Percentiles rank a stretch among this genome's conserved stretches.
phyloP scores from a whole-genome alignment of 306 rosid species.

The Quercus wislizeni region DNA sequence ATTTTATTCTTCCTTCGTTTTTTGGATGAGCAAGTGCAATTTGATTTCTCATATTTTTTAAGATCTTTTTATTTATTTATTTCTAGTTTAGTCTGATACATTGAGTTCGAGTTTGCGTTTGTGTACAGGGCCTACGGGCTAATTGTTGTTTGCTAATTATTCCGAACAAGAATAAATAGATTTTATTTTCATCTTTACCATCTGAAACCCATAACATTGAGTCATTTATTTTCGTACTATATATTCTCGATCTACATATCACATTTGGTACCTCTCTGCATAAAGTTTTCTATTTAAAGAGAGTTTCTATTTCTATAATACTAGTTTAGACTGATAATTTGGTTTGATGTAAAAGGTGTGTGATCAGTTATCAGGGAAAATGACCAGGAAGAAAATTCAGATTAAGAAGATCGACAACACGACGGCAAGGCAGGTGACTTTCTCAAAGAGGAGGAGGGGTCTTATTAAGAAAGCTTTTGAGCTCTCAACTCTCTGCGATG shows the following conservation, averaged over 20 bases:
- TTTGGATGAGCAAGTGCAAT: background rate
- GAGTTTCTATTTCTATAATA: background rate
- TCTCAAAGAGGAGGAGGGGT: no score
- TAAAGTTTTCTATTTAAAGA: background rate
- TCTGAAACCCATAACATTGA: no score
- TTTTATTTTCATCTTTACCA: no score
- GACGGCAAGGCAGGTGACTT: no score
- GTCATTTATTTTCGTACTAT: background rate
- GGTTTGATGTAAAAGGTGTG: background rate
- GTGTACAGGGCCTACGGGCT: background rate
- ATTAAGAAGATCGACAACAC: no score
- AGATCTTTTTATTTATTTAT: background rate
- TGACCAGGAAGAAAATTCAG: slow-evolving; percentile 26
- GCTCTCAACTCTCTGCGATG: no score
- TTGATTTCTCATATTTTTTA: background rate
- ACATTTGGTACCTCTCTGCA: no score
- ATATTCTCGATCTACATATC: no score
- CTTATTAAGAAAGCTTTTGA: no score
- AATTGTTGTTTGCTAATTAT: background rate
- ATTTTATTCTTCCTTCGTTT: background rate
- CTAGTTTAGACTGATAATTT: background rate
- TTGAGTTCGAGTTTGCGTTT: background rate
- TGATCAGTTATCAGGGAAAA: slow-evolving; percentile 4
- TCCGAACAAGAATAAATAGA: no score
- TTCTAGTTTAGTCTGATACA: background rate